Evolutionary conservation across 2,329 filamentous ascomycete genomes (phyloP), one percentile per base, ranked within the genome.

Genomic region (Macrophomina tecta): DNA sequence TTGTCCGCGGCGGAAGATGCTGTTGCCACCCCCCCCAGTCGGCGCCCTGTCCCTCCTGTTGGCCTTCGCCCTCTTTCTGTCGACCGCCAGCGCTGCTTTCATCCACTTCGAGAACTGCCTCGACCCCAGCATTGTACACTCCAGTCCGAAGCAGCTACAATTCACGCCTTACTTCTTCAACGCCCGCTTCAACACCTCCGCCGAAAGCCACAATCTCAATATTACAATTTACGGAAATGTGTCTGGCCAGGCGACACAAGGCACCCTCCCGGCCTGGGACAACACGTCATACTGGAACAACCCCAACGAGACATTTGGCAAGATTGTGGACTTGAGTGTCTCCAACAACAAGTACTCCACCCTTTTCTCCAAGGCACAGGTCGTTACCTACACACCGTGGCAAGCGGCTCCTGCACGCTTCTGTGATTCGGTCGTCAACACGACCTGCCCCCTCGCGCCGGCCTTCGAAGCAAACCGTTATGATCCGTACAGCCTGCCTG

Each of bases 221-320:
- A 82, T 97, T 65, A 95, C 89, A 1, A 86, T 97, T 55, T 98
- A 93, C 82, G 94, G 94, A 62, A 97, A 98, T 78, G 93, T 98
- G 36, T 91, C 90, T 8, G 95, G 95, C 55, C 87, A 90, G 61
- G 84, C 86, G 52, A 83, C 83, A 2, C 75, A 80, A 12, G 81
- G 82, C n/a, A 68, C 79, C 2, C 86, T 93, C 64, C 93, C 92
- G 40, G 73, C 86, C 0, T 79, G 85, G 18, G 78, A 85, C 72
- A 85, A 87, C 74, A 78, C 86, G 0, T 80, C 83, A 55, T 92
- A 70, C 12, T 84, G 93, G 91, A 76, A 71, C 2, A 82, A 95
- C 74, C 74, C 83, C 0, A 86, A 85, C 42, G 76, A 83, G 58
- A 88, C 85, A 0, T 82, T 88, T 64, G 92, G 93, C 75, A 97